Percentiles rank a stretch among this genome's conserved stretches.
Conservation (phyloP, 23 red algal species). For the Chondrus crispus region DNA sequence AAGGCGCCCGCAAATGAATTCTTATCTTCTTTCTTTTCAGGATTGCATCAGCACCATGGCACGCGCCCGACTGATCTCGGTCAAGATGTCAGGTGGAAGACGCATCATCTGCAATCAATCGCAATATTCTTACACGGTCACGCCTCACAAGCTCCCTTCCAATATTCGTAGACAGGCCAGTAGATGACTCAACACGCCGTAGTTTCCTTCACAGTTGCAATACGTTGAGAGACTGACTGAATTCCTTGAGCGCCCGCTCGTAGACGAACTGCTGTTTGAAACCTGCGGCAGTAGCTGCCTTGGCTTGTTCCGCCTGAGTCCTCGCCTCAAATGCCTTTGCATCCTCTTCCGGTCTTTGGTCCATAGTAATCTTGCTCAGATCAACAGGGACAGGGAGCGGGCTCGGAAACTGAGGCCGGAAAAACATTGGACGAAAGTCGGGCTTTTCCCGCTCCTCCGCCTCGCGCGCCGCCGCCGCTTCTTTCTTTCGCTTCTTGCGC, state of each 20-base stretch:
- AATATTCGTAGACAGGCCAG: no score
- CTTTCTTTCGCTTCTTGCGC: conserved; percentile 41
- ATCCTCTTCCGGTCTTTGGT: conserved; percentile 21
- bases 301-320: background rate
- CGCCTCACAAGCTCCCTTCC: no score
- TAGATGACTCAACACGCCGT: no score
- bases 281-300: conserved; percentile 27
- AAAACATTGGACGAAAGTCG: background rate
- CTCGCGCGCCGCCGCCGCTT: conserved; percentile 23
- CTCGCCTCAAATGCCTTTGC: background rate
- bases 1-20: no score
- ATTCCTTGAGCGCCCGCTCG: conserved; percentile 29
- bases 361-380: background rate
- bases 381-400: conserved; percentile 4
- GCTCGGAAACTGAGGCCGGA: conserved; percentile 25
- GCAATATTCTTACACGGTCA: no score
- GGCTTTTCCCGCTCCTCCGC: conserved; percentile 31
- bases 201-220: background rate
- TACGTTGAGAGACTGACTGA: conserved; percentile 27
- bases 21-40: no score
- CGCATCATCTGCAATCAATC: no score
- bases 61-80: no score
- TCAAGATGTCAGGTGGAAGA: no score
- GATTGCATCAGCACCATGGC: no score
- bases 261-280: conserved; percentile 38